Conservation (phyloP, 2,329 filamentous ascomycete species). For the Massarina eburnea region DNA sequence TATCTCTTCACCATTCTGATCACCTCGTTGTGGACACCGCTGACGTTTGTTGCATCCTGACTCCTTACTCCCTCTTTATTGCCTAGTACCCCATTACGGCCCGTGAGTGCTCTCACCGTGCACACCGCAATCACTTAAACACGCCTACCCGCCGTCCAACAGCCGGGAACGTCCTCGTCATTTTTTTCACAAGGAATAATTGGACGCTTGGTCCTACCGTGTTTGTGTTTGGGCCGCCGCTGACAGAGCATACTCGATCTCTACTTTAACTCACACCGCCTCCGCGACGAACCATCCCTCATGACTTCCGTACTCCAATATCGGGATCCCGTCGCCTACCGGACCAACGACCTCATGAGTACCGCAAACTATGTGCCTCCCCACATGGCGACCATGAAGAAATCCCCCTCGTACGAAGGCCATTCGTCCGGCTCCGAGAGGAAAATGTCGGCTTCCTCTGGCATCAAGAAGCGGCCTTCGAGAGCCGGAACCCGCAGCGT, state of each 20-base stretch:
- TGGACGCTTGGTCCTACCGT: slow-evolving; percentile 28
- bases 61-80: slow-evolving; percentile 13
- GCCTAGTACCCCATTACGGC: slow-evolving; percentile 13
- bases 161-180: slow-evolving; percentile 27
- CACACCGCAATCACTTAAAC: slow-evolving; percentile 21
- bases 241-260: slow-evolving; percentile 36
- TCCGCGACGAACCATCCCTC: slow-evolving; percentile 32
- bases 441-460: slow-evolving; percentile 32
- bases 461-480: slow-evolving; percentile 52
- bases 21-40: slow-evolving; percentile 11
- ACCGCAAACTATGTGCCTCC: slow-evolving; percentile 35
- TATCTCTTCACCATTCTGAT: slow-evolving; percentile 17
- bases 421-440: slow-evolving; percentile 44
- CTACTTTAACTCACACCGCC: slow-evolving; percentile 35
- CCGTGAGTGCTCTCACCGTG: slow-evolving; percentile 25
- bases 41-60: slow-evolving; percentile 18
- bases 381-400: slow-evolving; percentile 40
- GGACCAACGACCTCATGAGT: slow-evolving; percentile 42
- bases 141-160: slow-evolving; percentile 23
- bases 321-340: slow-evolving; percentile 41
- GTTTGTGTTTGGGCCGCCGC: slow-evolving; percentile 26
- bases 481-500: slow-evolving; percentile 61
- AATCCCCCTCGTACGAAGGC: slow-evolving; percentile 41
- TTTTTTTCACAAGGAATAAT: slow-evolving; percentile 21
- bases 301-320: slow-evolving; percentile 47